phyloP scores from a whole-genome alignment of 2,329 filamentous ascomycete genomes.

The Xylariaceae sp. region DNA sequence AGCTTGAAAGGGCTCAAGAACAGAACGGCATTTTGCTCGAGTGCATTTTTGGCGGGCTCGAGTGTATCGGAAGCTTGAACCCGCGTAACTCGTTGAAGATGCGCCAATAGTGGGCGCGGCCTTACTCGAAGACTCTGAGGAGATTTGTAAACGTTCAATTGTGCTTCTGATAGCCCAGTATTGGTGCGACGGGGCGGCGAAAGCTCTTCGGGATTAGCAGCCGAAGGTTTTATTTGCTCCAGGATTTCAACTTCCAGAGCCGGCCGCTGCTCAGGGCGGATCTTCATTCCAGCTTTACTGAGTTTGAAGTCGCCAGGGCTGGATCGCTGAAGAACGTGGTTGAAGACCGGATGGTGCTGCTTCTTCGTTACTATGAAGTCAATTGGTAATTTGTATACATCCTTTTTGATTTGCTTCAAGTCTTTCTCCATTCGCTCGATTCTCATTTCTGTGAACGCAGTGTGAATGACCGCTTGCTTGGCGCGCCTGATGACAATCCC shows the following conservation, averaged over 20 bases:
- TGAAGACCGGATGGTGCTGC: neutral
- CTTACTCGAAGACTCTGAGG: constrained; percentile 8
- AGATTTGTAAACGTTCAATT: neutral
- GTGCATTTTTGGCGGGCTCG: neutral
- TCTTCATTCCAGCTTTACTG: neutral
- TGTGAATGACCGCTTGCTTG: constrained; percentile 6
- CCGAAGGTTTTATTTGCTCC: constrained; percentile 1
- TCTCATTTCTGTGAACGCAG: constrained; percentile 2
- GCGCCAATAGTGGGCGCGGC: constrained; percentile 4
- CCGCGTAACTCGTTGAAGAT: constrained; percentile 3
- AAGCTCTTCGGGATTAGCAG: neutral
- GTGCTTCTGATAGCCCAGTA: neutral
- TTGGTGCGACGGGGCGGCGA: neutral
- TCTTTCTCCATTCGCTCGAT: constrained; percentile 5
- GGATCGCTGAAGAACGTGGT: constrained; percentile 2
- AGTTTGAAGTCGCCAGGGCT: constrained; percentile 1
- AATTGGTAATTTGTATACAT: constrained; percentile 4
- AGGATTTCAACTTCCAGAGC: constrained; percentile 2
- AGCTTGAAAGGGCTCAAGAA: constrained; percentile 8
- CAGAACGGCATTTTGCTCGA: neutral
- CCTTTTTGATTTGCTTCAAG: constrained; percentile 2
- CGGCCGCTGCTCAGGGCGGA: constrained; percentile 1
- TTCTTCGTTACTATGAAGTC: neutral
- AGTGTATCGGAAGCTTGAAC: neutral
- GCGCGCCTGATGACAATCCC: neutral